Conservation (phyloP, 2,329 filamentous ascomycete species). For the Chrysoporthe deuterocubensis region DNA sequence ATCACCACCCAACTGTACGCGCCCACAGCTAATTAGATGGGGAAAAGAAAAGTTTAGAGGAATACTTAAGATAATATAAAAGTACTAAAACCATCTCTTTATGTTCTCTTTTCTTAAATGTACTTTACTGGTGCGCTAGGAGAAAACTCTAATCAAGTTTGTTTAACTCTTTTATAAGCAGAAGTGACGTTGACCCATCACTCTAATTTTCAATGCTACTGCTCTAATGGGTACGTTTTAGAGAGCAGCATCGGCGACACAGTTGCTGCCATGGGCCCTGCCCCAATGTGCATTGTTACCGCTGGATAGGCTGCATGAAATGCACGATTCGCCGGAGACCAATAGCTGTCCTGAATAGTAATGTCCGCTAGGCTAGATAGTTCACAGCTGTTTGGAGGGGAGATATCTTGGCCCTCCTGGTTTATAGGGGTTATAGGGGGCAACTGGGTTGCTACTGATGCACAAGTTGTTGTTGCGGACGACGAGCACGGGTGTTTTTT, state of each 20-base stretch:
- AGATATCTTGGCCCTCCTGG: conserved; percentile 68
- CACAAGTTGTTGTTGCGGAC: too few relatives aligned
- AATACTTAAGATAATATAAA: too few relatives aligned
- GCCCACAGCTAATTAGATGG: too few relatives aligned
- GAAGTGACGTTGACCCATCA: conserved; percentile 64
- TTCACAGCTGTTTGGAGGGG: conserved; percentile 55
- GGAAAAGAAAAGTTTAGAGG: too few relatives aligned
- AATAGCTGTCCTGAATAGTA: conserved; percentile 66
- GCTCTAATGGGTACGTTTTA: conserved; percentile 64
- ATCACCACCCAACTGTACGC: too few relatives aligned
- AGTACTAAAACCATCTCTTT: too few relatives aligned
- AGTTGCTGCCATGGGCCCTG: conserved; percentile 44
- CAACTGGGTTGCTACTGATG: conserved; percentile 36
- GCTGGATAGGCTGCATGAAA: conserved; percentile 39
- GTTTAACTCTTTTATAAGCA: too few relatives aligned
- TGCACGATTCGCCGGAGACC: conserved; percentile 60
- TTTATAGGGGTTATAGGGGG: conserved; percentile 66
- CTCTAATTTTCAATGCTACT: conserved; percentile 60
- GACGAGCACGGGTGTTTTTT: conserved; percentile 30
- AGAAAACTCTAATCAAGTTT: too few relatives aligned
- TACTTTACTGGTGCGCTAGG: too few relatives aligned
- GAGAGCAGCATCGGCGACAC: conserved; percentile 65
- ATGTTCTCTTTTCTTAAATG: too few relatives aligned
- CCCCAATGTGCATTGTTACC: conserved; percentile 16
- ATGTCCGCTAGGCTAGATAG: too few relatives aligned